These are phyloP conservation scores for Paracoccidioides brasiliensis DNA, from an alignment of 2,329 filamentous ascomycete genomes.

Conservation along the genomic window DNA sequence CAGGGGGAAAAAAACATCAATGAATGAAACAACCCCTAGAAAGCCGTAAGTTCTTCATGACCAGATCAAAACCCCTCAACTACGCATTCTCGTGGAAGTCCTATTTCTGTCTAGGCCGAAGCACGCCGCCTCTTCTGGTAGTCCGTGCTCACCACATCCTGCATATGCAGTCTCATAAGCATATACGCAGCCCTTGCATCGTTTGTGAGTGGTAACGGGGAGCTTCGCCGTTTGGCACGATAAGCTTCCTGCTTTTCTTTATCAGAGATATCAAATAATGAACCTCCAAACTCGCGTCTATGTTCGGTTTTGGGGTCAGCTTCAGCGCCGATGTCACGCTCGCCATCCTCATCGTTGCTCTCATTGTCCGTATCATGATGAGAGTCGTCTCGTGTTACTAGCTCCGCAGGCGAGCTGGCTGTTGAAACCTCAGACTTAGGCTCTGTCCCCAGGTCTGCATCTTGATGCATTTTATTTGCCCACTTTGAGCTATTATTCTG, in stretches of 20 bases:
- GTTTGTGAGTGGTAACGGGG: slow-evolving; percentile 11
- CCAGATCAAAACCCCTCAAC: no score
- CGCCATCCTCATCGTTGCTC: slow-evolving; percentile 6
- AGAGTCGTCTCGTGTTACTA: neutral
- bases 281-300: neutral
- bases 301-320: neutral
- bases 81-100: no score
- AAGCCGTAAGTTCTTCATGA: neutral
- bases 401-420: slow-evolving; percentile 5
- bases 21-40: neutral
- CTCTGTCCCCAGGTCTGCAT: neutral
- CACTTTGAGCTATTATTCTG: slow-evolving; percentile 4
- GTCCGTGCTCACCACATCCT: slow-evolving; percentile 16
- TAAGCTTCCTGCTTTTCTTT: slow-evolving; percentile 7
- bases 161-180: slow-evolving; percentile 23
- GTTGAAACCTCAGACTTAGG: slow-evolving; percentile 3
- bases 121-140: slow-evolving; percentile 12
- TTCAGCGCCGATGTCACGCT: slow-evolving; percentile 9
- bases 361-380: slow-evolving; percentile 7
- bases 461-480: slow-evolving; percentile 4
- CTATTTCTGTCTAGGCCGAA: slow-evolving; percentile 5
- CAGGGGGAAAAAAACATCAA: neutral
- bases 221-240: slow-evolving; percentile 12
- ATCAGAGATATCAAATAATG: neutral
- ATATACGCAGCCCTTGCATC: slow-evolving; percentile 28